These are phyloP conservation scores for Phytophthora cryptogea DNA, from an alignment of 352 stramenopile genomes.

Conservation along the genomic window DNA sequence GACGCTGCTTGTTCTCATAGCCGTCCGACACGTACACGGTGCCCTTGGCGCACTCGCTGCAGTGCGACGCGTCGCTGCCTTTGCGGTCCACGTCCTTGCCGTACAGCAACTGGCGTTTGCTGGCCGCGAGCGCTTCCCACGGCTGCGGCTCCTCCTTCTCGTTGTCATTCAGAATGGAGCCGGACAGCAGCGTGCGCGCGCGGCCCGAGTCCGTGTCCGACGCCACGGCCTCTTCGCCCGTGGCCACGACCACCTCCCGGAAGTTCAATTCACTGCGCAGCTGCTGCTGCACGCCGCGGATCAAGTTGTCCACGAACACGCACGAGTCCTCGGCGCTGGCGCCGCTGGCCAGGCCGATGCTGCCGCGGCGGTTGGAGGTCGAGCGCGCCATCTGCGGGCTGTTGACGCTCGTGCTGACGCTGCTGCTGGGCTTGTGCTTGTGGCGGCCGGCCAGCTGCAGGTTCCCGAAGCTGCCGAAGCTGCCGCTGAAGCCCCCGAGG, in stretches of 20 bases:
- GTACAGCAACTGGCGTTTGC: slow-evolving; percentile 35
- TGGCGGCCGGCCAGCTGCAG: slow-evolving; percentile 20
- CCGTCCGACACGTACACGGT: slow-evolving; percentile 70
- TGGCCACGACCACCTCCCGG: slow-evolving; percentile 65
- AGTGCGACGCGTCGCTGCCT: slow-evolving; percentile 38
- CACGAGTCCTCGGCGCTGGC: slow-evolving; percentile 61
- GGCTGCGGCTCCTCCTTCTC: slow-evolving; percentile 22
- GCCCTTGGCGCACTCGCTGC: slow-evolving; percentile 62
- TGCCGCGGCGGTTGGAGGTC: slow-evolving; percentile 19
- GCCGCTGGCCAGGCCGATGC: slow-evolving; percentile 19
- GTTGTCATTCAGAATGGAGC: slow-evolving; percentile 19
- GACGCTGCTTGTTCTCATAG: slow-evolving; percentile 61
- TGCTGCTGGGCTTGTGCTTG: slow-evolving; percentile 22
- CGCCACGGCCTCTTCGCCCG: slow-evolving; percentile 42
- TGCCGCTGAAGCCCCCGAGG: slow-evolving; percentile 11
- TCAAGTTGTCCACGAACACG: slow-evolving; percentile 66
- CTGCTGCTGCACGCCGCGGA: slow-evolving; percentile 63
- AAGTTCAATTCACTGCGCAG: slow-evolving; percentile 71
- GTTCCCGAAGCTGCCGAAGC: slow-evolving; percentile 30
- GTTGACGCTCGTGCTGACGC: slow-evolving; percentile 14
- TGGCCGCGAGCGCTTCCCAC: slow-evolving; percentile 33
- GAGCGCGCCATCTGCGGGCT: slow-evolving; percentile 25
- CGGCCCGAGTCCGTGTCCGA: slow-evolving; percentile 34
- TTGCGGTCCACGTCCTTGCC: slow-evolving; percentile 31
- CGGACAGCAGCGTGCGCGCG: slow-evolving; percentile 19